A percentile compares a stretch with the other conserved stretches of the same genome.
phyloP scores from a whole-genome alignment of 176 grass and related monocot genomes.

The Puya raimondii region DNA sequence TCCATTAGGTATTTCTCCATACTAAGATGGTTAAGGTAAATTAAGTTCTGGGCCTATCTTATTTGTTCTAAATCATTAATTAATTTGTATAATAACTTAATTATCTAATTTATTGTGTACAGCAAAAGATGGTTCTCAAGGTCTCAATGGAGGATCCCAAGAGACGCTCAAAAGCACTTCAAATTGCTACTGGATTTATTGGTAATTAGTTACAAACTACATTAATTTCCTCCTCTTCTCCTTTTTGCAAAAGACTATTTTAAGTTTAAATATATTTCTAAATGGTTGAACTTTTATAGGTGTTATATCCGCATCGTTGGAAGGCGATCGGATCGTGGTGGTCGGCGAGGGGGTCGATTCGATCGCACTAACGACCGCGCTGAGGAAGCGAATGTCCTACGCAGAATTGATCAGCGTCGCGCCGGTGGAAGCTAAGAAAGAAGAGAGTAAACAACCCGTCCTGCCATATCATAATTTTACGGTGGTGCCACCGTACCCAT shows the following conservation, averaged over 20 bases:
- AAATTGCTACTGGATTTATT: background rate
- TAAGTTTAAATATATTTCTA: background rate
- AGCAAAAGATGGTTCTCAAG: conserved; percentile 9
- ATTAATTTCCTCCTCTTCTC: background rate
- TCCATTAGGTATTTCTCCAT: too few relatives aligned
- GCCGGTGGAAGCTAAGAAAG: conserved; percentile 45
- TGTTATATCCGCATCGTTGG: conserved; percentile 53
- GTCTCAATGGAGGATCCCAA: background rate
- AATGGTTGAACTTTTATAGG: conserved; percentile 17
- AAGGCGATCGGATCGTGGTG: conserved; percentile 39
- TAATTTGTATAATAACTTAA: too few relatives aligned
- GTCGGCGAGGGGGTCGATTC: conserved; percentile 44
- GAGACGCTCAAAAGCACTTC: background rate
- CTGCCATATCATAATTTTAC: background rate
- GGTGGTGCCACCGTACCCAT: too few relatives aligned
- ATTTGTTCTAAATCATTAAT: background rate
- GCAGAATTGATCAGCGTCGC: conserved; percentile 50
- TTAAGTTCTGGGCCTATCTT: too few relatives aligned
- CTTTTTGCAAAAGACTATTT: background rate
- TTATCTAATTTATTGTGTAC: background rate
- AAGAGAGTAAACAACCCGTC: conserved; percentile 24
- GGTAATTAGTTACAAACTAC: background rate
- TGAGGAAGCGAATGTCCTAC: conserved; percentile 42
- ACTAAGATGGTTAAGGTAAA: too few relatives aligned
- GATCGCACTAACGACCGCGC: conserved; percentile 39